Conservation (phyloP, 441 rosid species). For the Geranium incanum region DNA sequence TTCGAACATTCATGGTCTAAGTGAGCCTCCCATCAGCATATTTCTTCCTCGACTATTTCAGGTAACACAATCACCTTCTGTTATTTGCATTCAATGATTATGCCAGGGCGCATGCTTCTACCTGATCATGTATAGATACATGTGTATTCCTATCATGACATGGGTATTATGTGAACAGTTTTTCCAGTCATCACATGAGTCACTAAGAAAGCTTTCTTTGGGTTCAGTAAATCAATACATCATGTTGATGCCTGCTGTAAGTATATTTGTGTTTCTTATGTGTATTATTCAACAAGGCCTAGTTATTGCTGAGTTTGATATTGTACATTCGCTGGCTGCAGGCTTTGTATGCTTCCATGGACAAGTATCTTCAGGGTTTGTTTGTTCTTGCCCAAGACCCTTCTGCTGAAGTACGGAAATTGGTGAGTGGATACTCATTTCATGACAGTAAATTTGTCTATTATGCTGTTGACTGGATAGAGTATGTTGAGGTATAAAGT, state of each 20-base stretch:
- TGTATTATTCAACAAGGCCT: conserved; percentile 16
- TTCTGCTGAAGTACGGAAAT: conserved; percentile 78
- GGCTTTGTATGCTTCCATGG: conserved; percentile 82
- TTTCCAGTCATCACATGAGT: conserved; percentile 89
- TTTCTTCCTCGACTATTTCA: conserved; percentile 75
- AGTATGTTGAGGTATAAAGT: neutral
- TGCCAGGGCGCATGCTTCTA: neutral
- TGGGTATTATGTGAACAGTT: conserved; percentile 46
- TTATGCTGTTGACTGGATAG: neutral
- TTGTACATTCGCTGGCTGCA: conserved; percentile 26
- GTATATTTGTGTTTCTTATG: conserved; percentile 27
- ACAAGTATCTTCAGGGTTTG: conserved; percentile 82
- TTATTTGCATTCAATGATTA: neutral
- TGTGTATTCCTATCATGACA: conserved; percentile 11
- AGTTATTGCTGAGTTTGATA: conserved; percentile 1
- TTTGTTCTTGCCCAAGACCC: conserved; percentile 83
- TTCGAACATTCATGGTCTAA: conserved; percentile 72
- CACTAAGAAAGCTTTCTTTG: conserved; percentile 76
- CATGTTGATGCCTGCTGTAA: conserved; percentile 95
- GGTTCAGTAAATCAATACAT: conserved; percentile 84
- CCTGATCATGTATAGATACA: too few species aligned
- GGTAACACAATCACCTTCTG: conserved; percentile 37
- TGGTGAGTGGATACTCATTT: conserved; percentile 40
- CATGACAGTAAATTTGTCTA: neutral
- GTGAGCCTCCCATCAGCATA: conserved; percentile 80